Evolutionary conservation across 2,329 filamentous ascomycete species (phyloP).

Genomic region (Beauveria medogensis): DNA sequence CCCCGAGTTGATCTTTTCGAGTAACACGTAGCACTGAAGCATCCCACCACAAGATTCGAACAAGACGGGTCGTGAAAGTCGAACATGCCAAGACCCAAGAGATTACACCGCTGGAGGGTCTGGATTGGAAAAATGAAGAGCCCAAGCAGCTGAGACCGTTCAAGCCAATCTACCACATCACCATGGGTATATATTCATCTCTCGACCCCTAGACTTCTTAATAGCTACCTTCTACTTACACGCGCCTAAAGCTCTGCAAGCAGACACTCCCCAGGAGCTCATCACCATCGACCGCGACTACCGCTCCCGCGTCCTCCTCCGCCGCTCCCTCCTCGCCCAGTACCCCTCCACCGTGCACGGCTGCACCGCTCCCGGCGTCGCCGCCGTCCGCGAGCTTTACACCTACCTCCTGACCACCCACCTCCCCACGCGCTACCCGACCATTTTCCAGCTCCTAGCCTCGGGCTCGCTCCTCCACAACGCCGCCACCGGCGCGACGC

Average conservation of each 20-base stretch:
- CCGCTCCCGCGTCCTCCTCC: slow-evolving; percentile 31
- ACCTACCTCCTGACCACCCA: slow-evolving; percentile 37
- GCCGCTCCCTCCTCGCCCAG: slow-evolving; percentile 29
- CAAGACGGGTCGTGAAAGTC: not conserved
- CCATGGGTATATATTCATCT: slow-evolving; percentile 36
- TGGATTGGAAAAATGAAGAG: slow-evolving; percentile 1
- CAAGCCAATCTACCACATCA: slow-evolving; percentile 45
- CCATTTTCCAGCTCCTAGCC: slow-evolving; percentile 33
- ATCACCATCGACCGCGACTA: slow-evolving; percentile 47
- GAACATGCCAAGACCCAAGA: not conserved
- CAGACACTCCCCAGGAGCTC: slow-evolving; percentile 38
- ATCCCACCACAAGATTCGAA: not conserved
- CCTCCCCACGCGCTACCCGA: slow-evolving; percentile 40
- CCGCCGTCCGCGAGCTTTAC: slow-evolving; percentile 41
- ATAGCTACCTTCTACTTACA: too few species aligned
- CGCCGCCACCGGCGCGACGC: not conserved
- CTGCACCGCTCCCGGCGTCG: slow-evolving; percentile 29
- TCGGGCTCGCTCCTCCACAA: slow-evolving; percentile 30
- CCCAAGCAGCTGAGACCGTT: slow-evolving; percentile 24
- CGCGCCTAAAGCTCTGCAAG: slow-evolving; percentile 27
- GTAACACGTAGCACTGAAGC: not conserved
- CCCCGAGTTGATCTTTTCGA: not conserved
- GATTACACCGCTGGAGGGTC: not conserved
- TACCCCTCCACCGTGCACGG: slow-evolving; percentile 35
- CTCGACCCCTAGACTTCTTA: too few species aligned